Conservation (phyloP, 345 rosid species). For the Acer saccharum region DNA sequence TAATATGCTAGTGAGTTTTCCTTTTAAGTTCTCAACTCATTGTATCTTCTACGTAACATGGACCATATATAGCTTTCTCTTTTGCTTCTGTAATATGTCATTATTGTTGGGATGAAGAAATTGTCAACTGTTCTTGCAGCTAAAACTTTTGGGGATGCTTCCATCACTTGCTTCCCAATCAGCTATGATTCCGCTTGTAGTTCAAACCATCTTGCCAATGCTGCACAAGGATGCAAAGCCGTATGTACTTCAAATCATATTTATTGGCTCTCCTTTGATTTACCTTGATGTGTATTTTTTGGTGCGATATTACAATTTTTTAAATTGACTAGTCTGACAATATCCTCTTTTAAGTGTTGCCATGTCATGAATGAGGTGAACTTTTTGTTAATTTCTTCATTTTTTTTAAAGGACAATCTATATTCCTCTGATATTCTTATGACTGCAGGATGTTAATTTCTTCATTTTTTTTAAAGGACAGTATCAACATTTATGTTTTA, state of each 20-base stretch:
- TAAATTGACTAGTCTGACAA: not conserved
- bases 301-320: conserved; percentile 2
- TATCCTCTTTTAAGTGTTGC: not conserved
- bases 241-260: conserved; percentile 46
- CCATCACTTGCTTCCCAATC: conserved; percentile 86
- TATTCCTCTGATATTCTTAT: not conserved
- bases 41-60: conserved; percentile 14
- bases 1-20: conserved; percentile 61
- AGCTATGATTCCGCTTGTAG: conserved; percentile 78
- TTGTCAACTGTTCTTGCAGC: conserved; percentile 41
- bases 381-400: not conserved
- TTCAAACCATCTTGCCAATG: conserved; percentile 87
- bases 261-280: conserved; percentile 14
- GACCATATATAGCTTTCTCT: conserved; percentile 17
- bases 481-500: not conserved
- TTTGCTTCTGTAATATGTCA: conserved; percentile 14
- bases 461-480: too few relatives aligned
- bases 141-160: conserved; percentile 77
- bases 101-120: conserved; percentile 7
- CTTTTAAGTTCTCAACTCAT: conserved; percentile 17
- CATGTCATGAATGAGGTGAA: not conserved
- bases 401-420: not conserved
- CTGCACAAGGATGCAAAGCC: conserved; percentile 62
- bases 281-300: not conserved
- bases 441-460: too few relatives aligned